Evolutionary conservation across 2,329 filamentous ascomycete genomes (phyloP).

Genomic region (Xylaria sp.): DNA sequence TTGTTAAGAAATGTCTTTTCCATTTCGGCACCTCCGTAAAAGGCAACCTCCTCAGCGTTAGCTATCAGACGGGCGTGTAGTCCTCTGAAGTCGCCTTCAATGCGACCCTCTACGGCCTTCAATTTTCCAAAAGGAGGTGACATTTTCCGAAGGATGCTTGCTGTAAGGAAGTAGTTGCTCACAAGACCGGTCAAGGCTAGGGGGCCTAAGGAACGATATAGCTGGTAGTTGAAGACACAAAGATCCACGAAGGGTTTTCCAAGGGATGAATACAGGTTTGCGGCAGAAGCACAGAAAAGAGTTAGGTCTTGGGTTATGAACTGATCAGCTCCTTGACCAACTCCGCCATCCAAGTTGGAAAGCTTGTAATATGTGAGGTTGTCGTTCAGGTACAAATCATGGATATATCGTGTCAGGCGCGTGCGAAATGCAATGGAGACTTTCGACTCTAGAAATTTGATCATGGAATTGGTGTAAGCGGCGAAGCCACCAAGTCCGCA

Average conservation of each 20-base stretch:
- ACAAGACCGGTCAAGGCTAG: conserved; percentile 79
- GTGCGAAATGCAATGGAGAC: conserved; percentile 98
- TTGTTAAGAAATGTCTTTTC: conserved; percentile 88
- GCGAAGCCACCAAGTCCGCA: conserved; percentile 88
- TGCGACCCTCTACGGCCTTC: conserved; percentile 90
- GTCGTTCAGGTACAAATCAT: conserved; percentile 92
- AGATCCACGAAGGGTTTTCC: conserved; percentile 98
- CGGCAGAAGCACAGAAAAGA: conserved; percentile 87
- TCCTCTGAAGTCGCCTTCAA: conserved; percentile 90
- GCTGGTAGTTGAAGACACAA: conserved; percentile 95
- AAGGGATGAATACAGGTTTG: conserved; percentile 88
- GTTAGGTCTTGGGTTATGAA: conserved; percentile 97
- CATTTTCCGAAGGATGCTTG: conserved; percentile 77
- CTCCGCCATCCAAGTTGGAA: conserved; percentile 83
- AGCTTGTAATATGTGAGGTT: conserved; percentile 96
- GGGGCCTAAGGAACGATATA: conserved; percentile 86
- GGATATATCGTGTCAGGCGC: conserved; percentile 88
- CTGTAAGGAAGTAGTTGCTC: conserved; percentile 91
- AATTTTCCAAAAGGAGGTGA: conserved; percentile 96
- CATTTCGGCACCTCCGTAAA: conserved; percentile 92
- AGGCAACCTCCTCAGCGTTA: conserved; percentile 95
- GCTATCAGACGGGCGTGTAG: conserved; percentile 88
- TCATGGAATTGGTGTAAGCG: conserved; percentile 97
- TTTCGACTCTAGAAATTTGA: conserved; percentile 96
- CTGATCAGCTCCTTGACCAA: conserved; percentile 88